Evolutionary conservation across 2,329 filamentous ascomycete genomes (phyloP).

Genomic region (Paramyrothecium roridum): DNA sequence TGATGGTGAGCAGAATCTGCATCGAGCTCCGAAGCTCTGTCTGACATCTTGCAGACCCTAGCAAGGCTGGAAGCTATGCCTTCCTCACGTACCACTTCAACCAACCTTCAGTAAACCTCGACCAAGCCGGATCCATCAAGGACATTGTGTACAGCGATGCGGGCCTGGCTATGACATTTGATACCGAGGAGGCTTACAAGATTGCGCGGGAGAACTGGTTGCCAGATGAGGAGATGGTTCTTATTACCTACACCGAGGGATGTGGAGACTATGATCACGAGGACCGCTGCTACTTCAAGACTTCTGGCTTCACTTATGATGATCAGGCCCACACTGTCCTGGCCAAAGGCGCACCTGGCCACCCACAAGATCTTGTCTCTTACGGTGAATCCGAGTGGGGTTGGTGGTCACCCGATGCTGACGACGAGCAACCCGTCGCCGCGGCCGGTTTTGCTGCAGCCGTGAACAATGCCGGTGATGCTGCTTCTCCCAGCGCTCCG

Average conservation of each 20-base stretch:
- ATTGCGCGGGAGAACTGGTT: conserved; percentile 17
- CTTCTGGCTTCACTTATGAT: conserved; percentile 12
- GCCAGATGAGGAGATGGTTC: conserved; percentile 13
- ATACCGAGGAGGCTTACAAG: conserved; percentile 14
- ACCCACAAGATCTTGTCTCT: conserved; percentile 16
- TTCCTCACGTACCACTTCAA: conserved; percentile 22
- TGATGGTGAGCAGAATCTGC: not conserved
- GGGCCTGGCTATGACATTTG: conserved; percentile 12
- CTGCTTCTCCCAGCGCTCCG: not conserved
- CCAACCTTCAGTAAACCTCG: conserved; percentile 23
- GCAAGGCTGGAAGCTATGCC: conserved; percentile 17
- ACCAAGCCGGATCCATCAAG: conserved; percentile 18
- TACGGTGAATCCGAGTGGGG: conserved; percentile 20
- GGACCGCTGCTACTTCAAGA: conserved; percentile 26
- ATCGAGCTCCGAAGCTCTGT: not conserved
- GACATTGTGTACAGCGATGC: conserved; percentile 5
- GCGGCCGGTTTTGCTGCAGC: not conserved
- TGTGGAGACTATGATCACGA: conserved; percentile 20
- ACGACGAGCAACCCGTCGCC: not conserved
- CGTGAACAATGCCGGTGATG: not conserved
- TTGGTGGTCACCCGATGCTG: conserved; percentile 12
- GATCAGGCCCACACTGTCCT: conserved; percentile 8
- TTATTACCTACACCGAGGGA: conserved; percentile 19
- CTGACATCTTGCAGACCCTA: not conserved
- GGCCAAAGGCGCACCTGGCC: conserved; percentile 13